A percentile compares a stretch with the other conserved stretches of the same genome.
phyloP scores from a whole-genome alignment of 306 rosid species.

The Medicago ruthenica region DNA sequence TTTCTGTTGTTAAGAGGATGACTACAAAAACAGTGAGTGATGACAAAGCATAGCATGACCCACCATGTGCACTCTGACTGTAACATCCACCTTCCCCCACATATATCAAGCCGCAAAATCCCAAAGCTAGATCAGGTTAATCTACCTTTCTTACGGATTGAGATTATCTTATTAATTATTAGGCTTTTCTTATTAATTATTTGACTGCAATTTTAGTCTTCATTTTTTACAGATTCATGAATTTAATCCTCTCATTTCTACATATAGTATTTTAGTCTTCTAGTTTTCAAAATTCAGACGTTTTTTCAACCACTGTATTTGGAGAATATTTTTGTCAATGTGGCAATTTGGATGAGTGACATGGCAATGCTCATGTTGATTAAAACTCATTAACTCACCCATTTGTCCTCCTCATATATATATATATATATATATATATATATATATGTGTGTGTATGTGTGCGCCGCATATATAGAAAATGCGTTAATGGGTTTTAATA shows the following conservation, averaged over 20 bases:
- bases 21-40: slow-evolving; percentile 35
- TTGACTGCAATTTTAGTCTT: neutral
- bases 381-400: too few relatives aligned
- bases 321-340: neutral
- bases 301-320: neutral
- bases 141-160: slow-evolving; percentile 21
- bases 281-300: neutral
- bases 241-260: neutral
- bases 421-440: too few relatives aligned
- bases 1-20: slow-evolving; percentile 21
- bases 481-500: neutral
- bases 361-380: neutral
- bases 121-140: slow-evolving; percentile 28
- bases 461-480: too few relatives aligned
- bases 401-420: too few relatives aligned
- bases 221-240: neutral
- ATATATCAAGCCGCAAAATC: slow-evolving; percentile 47
- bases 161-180: slow-evolving; percentile 14
- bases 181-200: neutral
- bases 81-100: slow-evolving; percentile 49
- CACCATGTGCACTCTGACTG: slow-evolving; percentile 51
- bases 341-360: neutral
- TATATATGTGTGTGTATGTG: too few relatives aligned
- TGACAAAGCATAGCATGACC: slow-evolving; percentile 45
- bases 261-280: neutral